These are phyloP conservation scores for Mimosa pudica DNA, from an alignment of 306 rosid genomes.

Conservation along the genomic window DNA sequence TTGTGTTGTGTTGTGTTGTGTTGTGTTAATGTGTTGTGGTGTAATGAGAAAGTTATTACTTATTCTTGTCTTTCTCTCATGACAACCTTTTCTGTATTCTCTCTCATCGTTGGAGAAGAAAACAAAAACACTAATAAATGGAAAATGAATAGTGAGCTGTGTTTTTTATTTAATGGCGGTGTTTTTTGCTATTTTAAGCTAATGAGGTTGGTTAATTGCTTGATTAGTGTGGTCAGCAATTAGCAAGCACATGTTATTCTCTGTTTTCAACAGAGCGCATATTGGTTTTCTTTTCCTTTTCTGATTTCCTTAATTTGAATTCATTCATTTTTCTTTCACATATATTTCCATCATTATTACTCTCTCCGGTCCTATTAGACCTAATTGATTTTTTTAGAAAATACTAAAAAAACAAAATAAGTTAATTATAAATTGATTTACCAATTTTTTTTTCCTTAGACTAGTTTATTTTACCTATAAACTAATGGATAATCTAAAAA, in stretches of 20 bases:
- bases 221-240: neutral
- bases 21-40: neutral
- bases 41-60: conserved; percentile 29
- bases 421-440: too few species aligned
- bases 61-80: conserved; percentile 9
- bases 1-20: neutral
- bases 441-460: too few species aligned
- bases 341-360: too few species aligned
- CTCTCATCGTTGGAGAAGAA: neutral
- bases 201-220: neutral
- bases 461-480: too few species aligned
- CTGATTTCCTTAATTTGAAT: too few species aligned
- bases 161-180: neutral
- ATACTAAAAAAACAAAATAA: too few species aligned
- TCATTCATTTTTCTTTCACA: too few species aligned
- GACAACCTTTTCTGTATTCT: neutral
- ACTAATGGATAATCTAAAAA: too few species aligned
- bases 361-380: too few species aligned
- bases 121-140: neutral
- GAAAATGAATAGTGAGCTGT: neutral
- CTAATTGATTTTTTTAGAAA: too few species aligned
- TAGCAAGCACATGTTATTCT: neutral
- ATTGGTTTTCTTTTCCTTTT: neutral
- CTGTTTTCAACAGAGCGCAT: neutral
- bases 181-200: too few species aligned